Evolutionary conservation across 1,284 basidiomycete genomes (phyloP), one percentile per base, ranked within the genome.

Genomic region (Fistulina hepatica): DNA sequence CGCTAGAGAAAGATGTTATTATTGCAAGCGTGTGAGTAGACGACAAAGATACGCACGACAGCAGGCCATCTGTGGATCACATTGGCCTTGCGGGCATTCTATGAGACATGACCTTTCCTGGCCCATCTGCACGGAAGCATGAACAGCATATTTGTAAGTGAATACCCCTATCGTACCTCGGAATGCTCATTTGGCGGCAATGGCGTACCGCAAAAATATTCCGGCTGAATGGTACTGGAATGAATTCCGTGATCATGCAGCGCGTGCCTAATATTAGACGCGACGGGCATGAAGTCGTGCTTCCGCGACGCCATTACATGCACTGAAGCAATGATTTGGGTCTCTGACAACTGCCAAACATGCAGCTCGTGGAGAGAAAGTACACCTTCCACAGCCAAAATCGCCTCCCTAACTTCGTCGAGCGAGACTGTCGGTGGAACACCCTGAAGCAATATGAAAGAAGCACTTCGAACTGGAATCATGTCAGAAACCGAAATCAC

Each of bases 361-460:
- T 98, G 95, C 21, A 99, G 70, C 52, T 93, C 92, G 56, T 98
- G 95, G 21, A 98, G 70, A 19, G 89, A 90, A 41, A 89, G 66
- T 16, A 98, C 94, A 31, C 95, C 94, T 3, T 81, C 71, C 12
- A 97, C 83, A 5, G 64, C 61, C 19, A 84, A 65, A 45, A 99
- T 92, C 5, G 83, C 77, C 11, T 69, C 60, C 36, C 85, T 79
- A 12, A 98, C 85, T 42, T 80, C 76, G 17, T 94, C 90, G 23
- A 98, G 71, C 4, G 90, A 91, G 12, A 98, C 75, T 8, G 81
- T 82, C 0, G 82, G 67, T 0, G 95, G 95, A 2, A 97, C 94
- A 30, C 88, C 94, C 61, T 99, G 95, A 6, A 98, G 67, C n/a
- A 98, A 68, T 54, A 99, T 97, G 62, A 90, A 93, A 9, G 92